Conservation (phyloP, 768 basidiomycete species). For the Lepiota subincarnata region DNA sequence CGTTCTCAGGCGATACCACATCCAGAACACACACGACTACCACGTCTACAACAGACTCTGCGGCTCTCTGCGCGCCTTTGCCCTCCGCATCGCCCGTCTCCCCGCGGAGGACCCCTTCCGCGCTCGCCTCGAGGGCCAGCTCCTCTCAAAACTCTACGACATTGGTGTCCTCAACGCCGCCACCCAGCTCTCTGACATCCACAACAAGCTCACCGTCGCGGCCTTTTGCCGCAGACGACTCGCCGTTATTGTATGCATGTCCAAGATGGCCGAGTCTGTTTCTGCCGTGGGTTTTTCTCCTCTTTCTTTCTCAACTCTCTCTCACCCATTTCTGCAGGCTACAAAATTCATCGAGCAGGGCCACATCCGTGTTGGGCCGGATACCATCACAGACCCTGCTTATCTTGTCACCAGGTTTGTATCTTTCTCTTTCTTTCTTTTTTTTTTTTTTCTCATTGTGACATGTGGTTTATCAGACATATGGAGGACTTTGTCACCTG, state of each 20-base stretch:
- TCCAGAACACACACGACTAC: slow-evolving; percentile 92
- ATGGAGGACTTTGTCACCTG: slow-evolving; percentile 99
- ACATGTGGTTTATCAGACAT: slow-evolving; percentile 45
- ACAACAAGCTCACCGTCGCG: slow-evolving; percentile 94
- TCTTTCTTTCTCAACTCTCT: slow-evolving; percentile 6
- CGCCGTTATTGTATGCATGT: slow-evolving; percentile 87
- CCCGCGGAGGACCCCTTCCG: slow-evolving; percentile 90
- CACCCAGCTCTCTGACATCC: slow-evolving; percentile 90
- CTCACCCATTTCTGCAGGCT: slow-evolving; percentile 57
- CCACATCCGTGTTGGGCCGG: slow-evolving; percentile 94
- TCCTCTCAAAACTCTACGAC: slow-evolving; percentile 95
- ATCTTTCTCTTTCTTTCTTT: not conserved
- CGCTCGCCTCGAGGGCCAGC: slow-evolving; percentile 74
- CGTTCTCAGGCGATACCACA: slow-evolving; percentile 92
- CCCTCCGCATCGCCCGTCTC: slow-evolving; percentile 83
- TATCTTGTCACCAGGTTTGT: slow-evolving; percentile 84
- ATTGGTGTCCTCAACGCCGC: slow-evolving; percentile 87
- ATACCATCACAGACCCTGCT: slow-evolving; percentile 94
- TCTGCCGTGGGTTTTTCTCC: slow-evolving; percentile 66
- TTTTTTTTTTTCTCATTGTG: not conserved
- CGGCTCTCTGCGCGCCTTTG: slow-evolving; percentile 79
- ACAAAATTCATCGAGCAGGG: slow-evolving; percentile 98
- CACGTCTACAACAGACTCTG: slow-evolving; percentile 97
- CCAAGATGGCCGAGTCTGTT: slow-evolving; percentile 95
- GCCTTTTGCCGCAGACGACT: slow-evolving; percentile 90